Conservation (phyloP, 495 filamentous ascomycete species). For the Neurospora sp. region DNA sequence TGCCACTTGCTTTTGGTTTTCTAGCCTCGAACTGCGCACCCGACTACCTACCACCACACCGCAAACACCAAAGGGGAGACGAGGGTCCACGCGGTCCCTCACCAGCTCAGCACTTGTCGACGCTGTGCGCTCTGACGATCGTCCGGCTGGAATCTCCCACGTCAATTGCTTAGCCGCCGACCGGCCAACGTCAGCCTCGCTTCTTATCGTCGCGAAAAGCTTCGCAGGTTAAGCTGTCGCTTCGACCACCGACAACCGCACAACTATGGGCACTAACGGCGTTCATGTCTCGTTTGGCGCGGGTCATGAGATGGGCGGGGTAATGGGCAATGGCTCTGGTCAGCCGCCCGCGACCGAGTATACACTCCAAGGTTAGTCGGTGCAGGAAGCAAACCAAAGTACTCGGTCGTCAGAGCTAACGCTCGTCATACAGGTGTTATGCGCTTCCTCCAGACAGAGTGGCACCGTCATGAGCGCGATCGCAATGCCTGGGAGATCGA, state of each 20-base stretch:
- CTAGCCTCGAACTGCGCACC: neutral
- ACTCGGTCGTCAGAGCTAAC: slow-evolving; percentile 4
- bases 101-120: neutral
- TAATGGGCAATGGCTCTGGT: slow-evolving; percentile 37
- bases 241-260: neutral
- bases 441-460: slow-evolving; percentile 98
- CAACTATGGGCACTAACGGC: slow-evolving; percentile 55
- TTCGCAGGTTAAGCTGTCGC: neutral
- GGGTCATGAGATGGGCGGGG: slow-evolving; percentile 30
- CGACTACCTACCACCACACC: neutral
- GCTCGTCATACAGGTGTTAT: slow-evolving; percentile 64
- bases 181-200: neutral
- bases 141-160: neutral
- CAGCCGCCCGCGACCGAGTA: slow-evolving; percentile 90
- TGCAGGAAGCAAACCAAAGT: neutral
- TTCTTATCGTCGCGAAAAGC: neutral
- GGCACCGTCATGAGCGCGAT: slow-evolving; percentile 96
- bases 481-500: slow-evolving; percentile 99
- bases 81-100: neutral
- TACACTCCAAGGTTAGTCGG: slow-evolving; percentile 75
- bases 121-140: neutral
- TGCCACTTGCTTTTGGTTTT: neutral
- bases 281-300: slow-evolving; percentile 42
- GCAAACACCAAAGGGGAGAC: neutral
- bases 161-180: neutral